These are phyloP conservation scores for Suhomyces ambrosiae DNA, from an alignment of 1,139 yeast genomes.

Conservation along the genomic window DNA sequence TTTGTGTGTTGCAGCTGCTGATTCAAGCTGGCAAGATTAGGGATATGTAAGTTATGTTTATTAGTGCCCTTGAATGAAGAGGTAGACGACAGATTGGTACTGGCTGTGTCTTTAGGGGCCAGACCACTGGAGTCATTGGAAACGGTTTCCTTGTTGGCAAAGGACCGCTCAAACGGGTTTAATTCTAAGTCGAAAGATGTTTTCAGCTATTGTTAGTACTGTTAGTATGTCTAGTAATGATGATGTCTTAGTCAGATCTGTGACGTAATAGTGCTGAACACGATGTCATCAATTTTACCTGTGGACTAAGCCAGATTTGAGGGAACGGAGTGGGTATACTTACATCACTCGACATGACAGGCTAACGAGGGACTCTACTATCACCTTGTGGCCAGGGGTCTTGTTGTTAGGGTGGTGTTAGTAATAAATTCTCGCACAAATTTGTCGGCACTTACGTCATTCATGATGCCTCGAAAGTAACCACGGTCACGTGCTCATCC, in stretches of 20 bases:
- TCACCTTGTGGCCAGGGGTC: constrained; percentile 1
- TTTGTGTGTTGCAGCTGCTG: constrained; percentile 24
- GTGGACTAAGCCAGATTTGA: too few relatives aligned
- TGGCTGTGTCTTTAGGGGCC: constrained; percentile 7
- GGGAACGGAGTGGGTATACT: too few relatives aligned
- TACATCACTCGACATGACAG: constrained; percentile 13
- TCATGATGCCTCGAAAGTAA: constrained; percentile 8
- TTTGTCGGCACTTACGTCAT: constrained; percentile 12
- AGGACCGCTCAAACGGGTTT: constrained; percentile 93
- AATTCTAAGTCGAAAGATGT: constrained; percentile 81
- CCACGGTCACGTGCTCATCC: background rate
- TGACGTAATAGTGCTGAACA: constrained; percentile 11
- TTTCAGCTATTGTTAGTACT: constrained; percentile 32
- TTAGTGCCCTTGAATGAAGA: constrained; percentile 30
- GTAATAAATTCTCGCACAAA: constrained; percentile 8
- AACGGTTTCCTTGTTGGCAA: constrained; percentile 57
- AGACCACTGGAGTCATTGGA: constrained; percentile 6
- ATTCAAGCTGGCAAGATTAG: constrained; percentile 32
- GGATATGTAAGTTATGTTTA: constrained; percentile 39
- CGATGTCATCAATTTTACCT: background rate
- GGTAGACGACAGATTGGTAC: constrained; percentile 6
- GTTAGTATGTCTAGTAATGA: background rate
- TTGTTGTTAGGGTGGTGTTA: constrained; percentile 4
- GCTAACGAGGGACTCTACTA: too few relatives aligned
- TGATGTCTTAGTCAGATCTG: constrained; percentile 1